Conservation (phyloP, 2,329 filamentous ascomycete genomes). For the Ceratocystis smalleyi region DNA sequence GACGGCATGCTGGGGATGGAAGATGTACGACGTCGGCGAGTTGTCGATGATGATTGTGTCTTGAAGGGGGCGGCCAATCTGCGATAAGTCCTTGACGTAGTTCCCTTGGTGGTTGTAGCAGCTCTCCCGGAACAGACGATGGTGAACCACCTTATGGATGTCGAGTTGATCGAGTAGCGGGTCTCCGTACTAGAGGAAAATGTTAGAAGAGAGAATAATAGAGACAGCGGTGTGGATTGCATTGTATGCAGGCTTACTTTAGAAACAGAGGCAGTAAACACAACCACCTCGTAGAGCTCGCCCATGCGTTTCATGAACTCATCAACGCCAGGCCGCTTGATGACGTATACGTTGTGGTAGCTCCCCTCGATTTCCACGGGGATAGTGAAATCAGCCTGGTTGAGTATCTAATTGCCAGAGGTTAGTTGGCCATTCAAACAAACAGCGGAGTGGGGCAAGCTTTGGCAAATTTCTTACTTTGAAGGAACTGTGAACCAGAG, state of each 20-base stretch:
- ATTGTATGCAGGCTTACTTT: conserved; percentile 44
- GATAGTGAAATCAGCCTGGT: conserved; percentile 97
- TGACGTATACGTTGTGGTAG: conserved; percentile 98
- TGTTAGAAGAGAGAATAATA: conserved; percentile 20
- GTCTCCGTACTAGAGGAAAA: conserved; percentile 62
- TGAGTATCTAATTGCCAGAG: conserved; percentile 53
- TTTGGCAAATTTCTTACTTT: conserved; percentile 47
- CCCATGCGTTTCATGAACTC: conserved; percentile 98
- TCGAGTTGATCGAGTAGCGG: conserved; percentile 90
- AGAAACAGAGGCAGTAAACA: conserved; percentile 95
- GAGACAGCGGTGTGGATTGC: conserved; percentile 14
- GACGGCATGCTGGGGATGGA: conserved; percentile 96
- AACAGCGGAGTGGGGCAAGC: background rate
- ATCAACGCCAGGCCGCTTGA: conserved; percentile 96
- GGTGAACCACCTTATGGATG: conserved; percentile 92
- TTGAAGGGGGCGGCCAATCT: conserved; percentile 85
- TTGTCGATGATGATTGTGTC: conserved; percentile 99
- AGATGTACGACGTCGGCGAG: conserved; percentile 97
- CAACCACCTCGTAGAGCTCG: conserved; percentile 94
- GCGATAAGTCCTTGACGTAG: conserved; percentile 97
- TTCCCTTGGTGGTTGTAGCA: conserved; percentile 99
- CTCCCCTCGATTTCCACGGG: conserved; percentile 97
- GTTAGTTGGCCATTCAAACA: conserved; percentile 13
- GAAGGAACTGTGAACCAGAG: conserved; percentile 94
- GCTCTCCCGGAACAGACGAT: conserved; percentile 90